Evolutionary conservation across 108 stramenopile genomes (phyloP).

Genomic region (Aurantiochytrium sp.): DNA sequence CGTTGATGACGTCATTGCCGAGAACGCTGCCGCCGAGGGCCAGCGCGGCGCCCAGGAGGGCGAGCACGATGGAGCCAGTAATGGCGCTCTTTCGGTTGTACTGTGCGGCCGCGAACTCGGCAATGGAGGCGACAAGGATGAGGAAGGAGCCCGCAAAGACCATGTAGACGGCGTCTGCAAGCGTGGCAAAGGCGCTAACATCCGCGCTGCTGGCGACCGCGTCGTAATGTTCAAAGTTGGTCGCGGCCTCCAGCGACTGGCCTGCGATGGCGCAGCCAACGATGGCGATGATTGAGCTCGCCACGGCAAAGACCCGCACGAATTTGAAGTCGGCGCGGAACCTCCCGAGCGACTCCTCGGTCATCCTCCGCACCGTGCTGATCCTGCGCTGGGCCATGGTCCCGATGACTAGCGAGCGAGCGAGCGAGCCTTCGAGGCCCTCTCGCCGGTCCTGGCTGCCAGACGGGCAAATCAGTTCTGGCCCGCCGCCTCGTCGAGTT

Average conservation of each 20-base stretch:
- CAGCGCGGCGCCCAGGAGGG: not conserved
- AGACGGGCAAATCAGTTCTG: no score
- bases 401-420: no score
- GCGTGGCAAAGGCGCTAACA: not conserved
- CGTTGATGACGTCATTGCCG: not conserved
- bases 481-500: no score
- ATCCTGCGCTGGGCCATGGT: no score
- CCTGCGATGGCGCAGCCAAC: not conserved
- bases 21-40: not conserved
- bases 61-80: not conserved
- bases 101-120: not conserved
- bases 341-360: no score
- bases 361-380: no score
- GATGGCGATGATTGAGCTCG: not conserved
- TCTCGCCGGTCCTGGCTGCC: no score
- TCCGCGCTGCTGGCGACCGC: not conserved
- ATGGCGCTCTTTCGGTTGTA: not conserved
- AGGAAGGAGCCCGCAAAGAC: not conserved
- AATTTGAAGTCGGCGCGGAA: not conserved
- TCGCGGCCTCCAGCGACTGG: not conserved
- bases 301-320: not conserved
- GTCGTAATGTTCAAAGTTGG: not conserved
- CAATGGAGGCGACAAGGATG: not conserved
- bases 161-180: not conserved
- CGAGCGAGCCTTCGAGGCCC: no score